Evolutionary conservation across 805 yeast species (phyloP).

Genomic region (Monosporozyma solicola): DNA sequence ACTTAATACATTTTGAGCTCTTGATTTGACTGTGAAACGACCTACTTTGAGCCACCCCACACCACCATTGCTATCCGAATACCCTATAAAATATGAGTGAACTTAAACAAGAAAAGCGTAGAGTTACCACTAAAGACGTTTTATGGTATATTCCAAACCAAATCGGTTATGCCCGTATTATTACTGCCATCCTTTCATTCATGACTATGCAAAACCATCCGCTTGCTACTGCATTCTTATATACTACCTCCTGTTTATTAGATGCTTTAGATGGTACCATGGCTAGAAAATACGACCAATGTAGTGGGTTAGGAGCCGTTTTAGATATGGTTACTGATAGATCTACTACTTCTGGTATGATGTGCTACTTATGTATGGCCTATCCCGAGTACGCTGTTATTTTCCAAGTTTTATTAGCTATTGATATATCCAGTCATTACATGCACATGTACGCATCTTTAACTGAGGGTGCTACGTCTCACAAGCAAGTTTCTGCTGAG

Average conservation of each 20-base stretch:
- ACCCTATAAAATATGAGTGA: not conserved
- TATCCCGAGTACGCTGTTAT: slow-evolving; percentile 50
- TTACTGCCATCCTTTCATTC: slow-evolving; percentile 73
- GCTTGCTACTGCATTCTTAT: slow-evolving; percentile 60
- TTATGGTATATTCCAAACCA: slow-evolving; percentile 81
- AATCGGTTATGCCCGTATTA: slow-evolving; percentile 80
- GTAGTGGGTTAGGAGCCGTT: slow-evolving; percentile 91
- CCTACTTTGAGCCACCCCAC: not conserved
- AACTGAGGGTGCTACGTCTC: slow-evolving; percentile 68
- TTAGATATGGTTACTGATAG: slow-evolving; percentile 98
- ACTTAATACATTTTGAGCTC: not conserved
- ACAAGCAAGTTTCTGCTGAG: slow-evolving; percentile 69
- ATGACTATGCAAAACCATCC: slow-evolving; percentile 81
- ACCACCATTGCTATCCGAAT: not conserved
- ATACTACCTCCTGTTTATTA: slow-evolving; percentile 79
- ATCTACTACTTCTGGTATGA: slow-evolving; percentile 90
- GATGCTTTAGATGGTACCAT: slow-evolving; percentile 97
- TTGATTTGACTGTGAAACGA: not conserved
- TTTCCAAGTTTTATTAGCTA: slow-evolving; percentile 77
- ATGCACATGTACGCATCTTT: slow-evolving; percentile 97
- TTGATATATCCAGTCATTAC: slow-evolving; percentile 89
- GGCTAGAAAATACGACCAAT: slow-evolving; percentile 81
- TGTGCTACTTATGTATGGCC: slow-evolving; percentile 72
- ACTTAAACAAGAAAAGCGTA: not conserved
- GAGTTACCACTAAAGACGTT: slow-evolving; percentile 43